phyloP scores from a whole-genome alignment of 805 yeast species.

The Candida ipomoeae region DNA sequence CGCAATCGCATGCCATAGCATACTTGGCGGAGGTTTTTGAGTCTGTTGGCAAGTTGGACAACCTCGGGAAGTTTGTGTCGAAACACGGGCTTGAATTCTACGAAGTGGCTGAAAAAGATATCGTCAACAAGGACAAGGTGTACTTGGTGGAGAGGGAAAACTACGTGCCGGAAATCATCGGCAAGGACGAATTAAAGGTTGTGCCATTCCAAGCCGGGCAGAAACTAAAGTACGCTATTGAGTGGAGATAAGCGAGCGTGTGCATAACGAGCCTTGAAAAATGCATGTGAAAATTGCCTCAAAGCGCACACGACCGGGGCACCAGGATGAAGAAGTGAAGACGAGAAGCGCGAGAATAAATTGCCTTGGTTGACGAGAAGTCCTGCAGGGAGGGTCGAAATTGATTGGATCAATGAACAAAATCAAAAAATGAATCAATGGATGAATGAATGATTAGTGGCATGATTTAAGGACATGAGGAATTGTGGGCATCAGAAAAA shows the following conservation, averaged over 20 bases:
- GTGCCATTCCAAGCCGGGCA: constrained; percentile 89
- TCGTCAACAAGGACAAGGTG: constrained; percentile 44
- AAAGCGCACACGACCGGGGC: neutral
- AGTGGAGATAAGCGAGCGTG: constrained; percentile 51
- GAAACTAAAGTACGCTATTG: constrained; percentile 62
- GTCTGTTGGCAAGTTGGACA: constrained; percentile 54
- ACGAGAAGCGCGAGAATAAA: neutral
- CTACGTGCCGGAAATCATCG: constrained; percentile 57
- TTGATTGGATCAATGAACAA: too few species aligned
- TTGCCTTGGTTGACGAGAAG: neutral
- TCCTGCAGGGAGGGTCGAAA: too few species aligned
- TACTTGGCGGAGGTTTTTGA: constrained; percentile 89
- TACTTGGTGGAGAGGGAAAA: constrained; percentile 52
- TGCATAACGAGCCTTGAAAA: neutral
- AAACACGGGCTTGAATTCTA: constrained; percentile 73
- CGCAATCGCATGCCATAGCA: constrained; percentile 77
- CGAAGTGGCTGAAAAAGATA: constrained; percentile 40
- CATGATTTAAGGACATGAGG: too few species aligned
- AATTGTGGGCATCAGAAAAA: too few species aligned
- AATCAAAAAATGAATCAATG: too few species aligned
- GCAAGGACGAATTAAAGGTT: constrained; percentile 41
- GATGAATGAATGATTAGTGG: too few species aligned
- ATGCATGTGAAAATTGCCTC: neutral
- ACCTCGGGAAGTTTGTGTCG: constrained; percentile 69
- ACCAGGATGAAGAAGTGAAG: too few species aligned